Base-by-base conservation (phyloP, 495 filamentous ascomycete species). In the Penicillium waksmanii region DNA sequence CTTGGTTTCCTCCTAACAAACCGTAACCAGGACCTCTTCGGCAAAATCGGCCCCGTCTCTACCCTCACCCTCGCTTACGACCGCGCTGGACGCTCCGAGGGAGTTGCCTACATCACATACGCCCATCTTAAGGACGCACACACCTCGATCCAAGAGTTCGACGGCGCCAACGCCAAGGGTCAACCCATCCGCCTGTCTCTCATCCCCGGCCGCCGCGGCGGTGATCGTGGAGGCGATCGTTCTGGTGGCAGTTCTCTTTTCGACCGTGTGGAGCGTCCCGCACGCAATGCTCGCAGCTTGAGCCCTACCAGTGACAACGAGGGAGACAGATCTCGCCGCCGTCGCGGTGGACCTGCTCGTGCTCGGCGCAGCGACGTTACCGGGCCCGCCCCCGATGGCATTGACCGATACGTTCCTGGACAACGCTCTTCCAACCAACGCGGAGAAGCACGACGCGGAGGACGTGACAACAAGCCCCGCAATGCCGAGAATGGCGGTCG, bases 161-260 rank as follows among this genome's bases (percentile, higher is more conserved):
- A 97, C 71, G 90, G 91, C 51, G 93, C 93, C 58, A 97, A 96
- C 73, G 94, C 94, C 36, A 90, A 93, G 62, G 91, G 90, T 79
- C 92, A 97, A 72, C 93, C 91, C 3, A 96, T 98, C 58, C 87
- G 83, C n/a, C 71, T 97, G 27, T 86, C 86, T 1, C 76, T 93
- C 15, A 67, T 95, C 18, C 82, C 87, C 10, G 66, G 67, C 56
- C 67, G 88, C 84, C 74, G 83, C 65, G 51, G 51, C 51, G 33
- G 34, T 25, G 51, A 38, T 18, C 51, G 51, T 43, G 33, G 27
- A 4, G 25, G 83, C 67, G 46, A 84, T 78, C 40, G 77, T 73
- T 64, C 78, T 73, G 25, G 25, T 27, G 64, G 86, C 77, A 44
- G 76, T 70, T 60, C 80, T 54, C 80, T 96, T 3, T 89, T 92